A percentile compares a stretch with the other conserved stretches of the same genome.
These are phyloP conservation scores for Candida sonorensis DNA, from an alignment of 805 yeast species.

Conservation along the genomic window DNA sequence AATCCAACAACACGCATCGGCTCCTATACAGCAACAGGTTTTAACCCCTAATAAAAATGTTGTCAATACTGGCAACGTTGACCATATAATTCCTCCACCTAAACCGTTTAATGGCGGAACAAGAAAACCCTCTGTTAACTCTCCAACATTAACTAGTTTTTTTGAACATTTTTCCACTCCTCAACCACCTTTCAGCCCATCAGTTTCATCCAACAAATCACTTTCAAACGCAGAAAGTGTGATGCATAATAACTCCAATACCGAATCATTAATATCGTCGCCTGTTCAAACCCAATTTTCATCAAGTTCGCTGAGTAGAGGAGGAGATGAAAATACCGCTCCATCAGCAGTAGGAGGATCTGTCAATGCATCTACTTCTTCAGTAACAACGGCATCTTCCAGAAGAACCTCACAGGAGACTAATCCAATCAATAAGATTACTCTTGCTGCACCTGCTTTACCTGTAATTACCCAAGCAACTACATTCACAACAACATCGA, in stretches of 20 bases:
- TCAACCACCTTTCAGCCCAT: no score
- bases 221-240: no score
- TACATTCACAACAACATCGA: constrained; percentile 23
- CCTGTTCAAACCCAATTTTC: background rate
- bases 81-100: constrained; percentile 14
- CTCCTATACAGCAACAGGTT: constrained; percentile 9
- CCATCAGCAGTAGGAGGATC: constrained; percentile 7
- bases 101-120: constrained; percentile 15
- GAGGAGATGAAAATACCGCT: constrained; percentile 10
- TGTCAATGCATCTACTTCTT: constrained; percentile 11
- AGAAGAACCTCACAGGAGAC: constrained; percentile 14
- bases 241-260: no score
- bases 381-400: constrained; percentile 15
- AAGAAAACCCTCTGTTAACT: constrained; percentile 6
- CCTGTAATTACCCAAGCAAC: constrained; percentile 32
- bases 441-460: constrained; percentile 28
- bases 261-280: constrained; percentile 1
- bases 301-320: no score
- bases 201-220: no score
- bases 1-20: no score
- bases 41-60: constrained; percentile 17
- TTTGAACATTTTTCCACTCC: constrained; percentile 17
- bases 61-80: constrained; percentile 12
- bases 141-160: constrained; percentile 15
- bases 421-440: constrained; percentile 24